These are phyloP conservation scores for Venturia pyrina DNA, from an alignment of 2,329 filamentous ascomycete species.

Conservation along the genomic window DNA sequence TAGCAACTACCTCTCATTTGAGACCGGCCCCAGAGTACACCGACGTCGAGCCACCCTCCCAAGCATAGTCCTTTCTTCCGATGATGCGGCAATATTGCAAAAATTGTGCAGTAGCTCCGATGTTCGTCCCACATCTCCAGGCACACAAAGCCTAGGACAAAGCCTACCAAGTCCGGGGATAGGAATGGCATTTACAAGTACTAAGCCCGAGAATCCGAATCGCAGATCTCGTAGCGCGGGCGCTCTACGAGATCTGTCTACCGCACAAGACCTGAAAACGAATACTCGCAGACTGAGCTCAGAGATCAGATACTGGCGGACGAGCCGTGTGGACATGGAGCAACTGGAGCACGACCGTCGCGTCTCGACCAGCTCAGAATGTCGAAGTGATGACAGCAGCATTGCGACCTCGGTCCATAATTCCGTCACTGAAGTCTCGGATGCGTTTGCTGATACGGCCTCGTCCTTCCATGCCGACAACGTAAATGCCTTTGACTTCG, in stretches of 20 bases:
- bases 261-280: neutral
- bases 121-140: neutral
- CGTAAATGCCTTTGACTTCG: neutral
- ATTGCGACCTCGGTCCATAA: neutral
- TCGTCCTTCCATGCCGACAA: conserved; percentile 6
- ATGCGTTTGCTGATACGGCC: conserved; percentile 6
- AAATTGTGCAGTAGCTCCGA: conserved; percentile 8
- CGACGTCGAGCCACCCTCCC: conserved; percentile 13
- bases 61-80: conserved; percentile 11
- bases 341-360: neutral
- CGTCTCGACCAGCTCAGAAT: neutral
- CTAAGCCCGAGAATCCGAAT: conserved; percentile 8
- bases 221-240: conserved; percentile 12
- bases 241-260: conserved; percentile 9
- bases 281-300: conserved; percentile 7
- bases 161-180: conserved; percentile 6
- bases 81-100: neutral
- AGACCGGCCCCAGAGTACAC: conserved; percentile 11
- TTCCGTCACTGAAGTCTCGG: conserved; percentile 3
- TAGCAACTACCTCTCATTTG: conserved; percentile 9
- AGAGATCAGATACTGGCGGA: conserved; percentile 12
- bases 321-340: neutral
- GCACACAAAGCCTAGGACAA: neutral
- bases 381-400: neutral
- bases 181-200: conserved; percentile 11